A percentile compares a stretch with the other conserved stretches of the same genome.
Conservation (phyloP, 768 basidiomycete species). For the Kwoniella shandongensis region DNA sequence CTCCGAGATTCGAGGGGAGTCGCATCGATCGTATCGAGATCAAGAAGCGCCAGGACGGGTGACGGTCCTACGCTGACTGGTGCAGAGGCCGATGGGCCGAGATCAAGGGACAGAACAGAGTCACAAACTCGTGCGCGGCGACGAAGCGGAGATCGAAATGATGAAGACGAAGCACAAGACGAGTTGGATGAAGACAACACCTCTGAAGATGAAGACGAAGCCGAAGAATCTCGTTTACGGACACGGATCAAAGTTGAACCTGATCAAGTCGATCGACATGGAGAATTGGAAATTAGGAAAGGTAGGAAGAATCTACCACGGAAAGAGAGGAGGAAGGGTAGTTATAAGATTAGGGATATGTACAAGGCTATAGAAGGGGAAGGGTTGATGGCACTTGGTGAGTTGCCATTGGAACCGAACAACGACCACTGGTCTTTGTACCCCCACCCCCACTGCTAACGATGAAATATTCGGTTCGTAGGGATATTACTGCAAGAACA, state of each 20-base stretch:
- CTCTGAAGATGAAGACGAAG: too few species aligned
- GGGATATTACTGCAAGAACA: conserved; percentile 26
- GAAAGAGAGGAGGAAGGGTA: conserved; percentile 9
- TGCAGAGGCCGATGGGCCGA: too few species aligned
- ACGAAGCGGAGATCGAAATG: conserved; percentile 3
- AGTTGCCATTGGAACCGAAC: conserved; percentile 4
- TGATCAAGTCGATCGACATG: too few species aligned
- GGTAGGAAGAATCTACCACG: not conserved
- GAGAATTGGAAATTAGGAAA: not conserved
- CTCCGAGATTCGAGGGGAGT: conserved; percentile 6
- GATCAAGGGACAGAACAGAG: too few species aligned
- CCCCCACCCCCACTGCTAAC: too few species aligned
- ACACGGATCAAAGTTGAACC: too few species aligned
- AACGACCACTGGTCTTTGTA: too few species aligned
- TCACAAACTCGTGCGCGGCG: not conserved
- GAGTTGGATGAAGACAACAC: conserved; percentile 24
- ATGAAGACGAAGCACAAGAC: conserved; percentile 24
- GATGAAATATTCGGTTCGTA: too few species aligned
- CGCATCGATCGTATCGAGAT: not conserved
- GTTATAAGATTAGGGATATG: conserved; percentile 36
- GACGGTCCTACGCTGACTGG: too few species aligned
- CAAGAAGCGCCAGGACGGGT: not conserved
- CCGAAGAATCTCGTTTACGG: too few species aligned
- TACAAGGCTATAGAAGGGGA: conserved; percentile 31
- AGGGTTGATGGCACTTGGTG: conserved; percentile 37